phyloP scores from a whole-genome alignment of 495 filamentous ascomycete genomes.

The Pseudomonodictys pantanalensis region DNA sequence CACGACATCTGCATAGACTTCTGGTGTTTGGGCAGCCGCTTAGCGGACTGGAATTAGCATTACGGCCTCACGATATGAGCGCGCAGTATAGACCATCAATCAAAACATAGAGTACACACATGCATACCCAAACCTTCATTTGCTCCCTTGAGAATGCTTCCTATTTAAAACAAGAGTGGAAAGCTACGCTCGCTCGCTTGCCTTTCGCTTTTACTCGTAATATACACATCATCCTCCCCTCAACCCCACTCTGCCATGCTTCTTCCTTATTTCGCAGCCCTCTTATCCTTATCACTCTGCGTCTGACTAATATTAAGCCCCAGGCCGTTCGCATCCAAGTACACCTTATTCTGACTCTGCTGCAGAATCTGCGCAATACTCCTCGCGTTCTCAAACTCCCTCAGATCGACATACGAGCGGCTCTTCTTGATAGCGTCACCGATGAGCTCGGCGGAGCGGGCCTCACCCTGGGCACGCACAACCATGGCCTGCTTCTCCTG shows the following conservation, averaged over 20 bases:
- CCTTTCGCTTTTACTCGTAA: neutral
- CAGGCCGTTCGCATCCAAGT: constrained; percentile 83
- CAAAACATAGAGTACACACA: too few relatives aligned
- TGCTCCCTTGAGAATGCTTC: neutral
- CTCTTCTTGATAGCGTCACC: constrained; percentile 99
- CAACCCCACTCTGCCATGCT: neutral
- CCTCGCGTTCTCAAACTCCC: constrained; percentile 94
- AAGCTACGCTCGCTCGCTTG: neutral
- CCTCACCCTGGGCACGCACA: constrained; percentile 97
- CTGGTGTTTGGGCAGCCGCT: too few relatives aligned
- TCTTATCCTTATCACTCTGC: constrained; percentile 42
- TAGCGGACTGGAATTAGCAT: too few relatives aligned
- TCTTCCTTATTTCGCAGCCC: constrained; percentile 14
- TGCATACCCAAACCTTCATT: too few relatives aligned
- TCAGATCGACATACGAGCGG: constrained; percentile 91
- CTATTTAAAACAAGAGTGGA: constrained; percentile 10
- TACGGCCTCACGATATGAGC: too few relatives aligned
- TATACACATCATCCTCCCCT: constrained; percentile 1
- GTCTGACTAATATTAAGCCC: constrained; percentile 82
- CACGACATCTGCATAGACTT: too few relatives aligned
- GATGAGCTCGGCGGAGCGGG: constrained; percentile 94
- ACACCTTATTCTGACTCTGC: constrained; percentile 89
- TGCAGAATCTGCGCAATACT: constrained; percentile 80
- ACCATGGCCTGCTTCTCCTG: constrained; percentile 99
- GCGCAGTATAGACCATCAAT: too few relatives aligned